Percentiles rank a stretch among this genome's conserved stretches.
These are phyloP conservation scores for Saccharum officinarum DNA, from an alignment of 176 grass and related monocot genomes.

Conservation along the genomic window DNA sequence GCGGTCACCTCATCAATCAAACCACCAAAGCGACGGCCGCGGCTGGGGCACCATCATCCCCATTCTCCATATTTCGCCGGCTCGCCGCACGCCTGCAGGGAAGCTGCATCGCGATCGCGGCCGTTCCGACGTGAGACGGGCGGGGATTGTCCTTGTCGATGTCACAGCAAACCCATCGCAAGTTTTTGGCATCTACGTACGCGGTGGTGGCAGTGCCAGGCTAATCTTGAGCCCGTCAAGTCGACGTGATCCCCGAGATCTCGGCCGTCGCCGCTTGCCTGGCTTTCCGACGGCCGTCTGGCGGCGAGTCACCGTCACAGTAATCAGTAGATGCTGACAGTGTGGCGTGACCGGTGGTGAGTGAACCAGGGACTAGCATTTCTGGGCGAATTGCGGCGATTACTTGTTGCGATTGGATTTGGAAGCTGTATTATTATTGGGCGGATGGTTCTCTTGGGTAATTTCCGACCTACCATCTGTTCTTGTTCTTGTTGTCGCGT, in stretches of 20 bases:
- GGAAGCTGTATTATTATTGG: neutral
- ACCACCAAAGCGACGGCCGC: neutral
- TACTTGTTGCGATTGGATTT: constrained; percentile 38
- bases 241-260: constrained; percentile 13
- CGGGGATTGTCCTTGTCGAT: neutral
- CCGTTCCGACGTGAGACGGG: neutral
- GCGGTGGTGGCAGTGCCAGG: neutral
- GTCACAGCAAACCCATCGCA: neutral
- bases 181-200: neutral
- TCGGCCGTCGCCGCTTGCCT: constrained; percentile 10
- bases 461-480: constrained; percentile 14
- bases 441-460: neutral
- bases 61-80: neutral
- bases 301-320: neutral
- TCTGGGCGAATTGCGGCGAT: neutral
- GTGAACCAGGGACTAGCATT: constrained; percentile 2
- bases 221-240: neutral
- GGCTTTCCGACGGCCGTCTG: neutral
- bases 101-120: neutral
- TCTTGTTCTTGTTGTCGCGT: constrained; percentile 18
- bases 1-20: constrained; percentile 6
- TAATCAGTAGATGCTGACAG: neutral
- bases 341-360: neutral
- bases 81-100: neutral
- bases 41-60: neutral